These are phyloP conservation scores for Pyrrhoderma lamaoense DNA, from an alignment of 1,284 basidiomycete species.

Conservation along the genomic window DNA sequence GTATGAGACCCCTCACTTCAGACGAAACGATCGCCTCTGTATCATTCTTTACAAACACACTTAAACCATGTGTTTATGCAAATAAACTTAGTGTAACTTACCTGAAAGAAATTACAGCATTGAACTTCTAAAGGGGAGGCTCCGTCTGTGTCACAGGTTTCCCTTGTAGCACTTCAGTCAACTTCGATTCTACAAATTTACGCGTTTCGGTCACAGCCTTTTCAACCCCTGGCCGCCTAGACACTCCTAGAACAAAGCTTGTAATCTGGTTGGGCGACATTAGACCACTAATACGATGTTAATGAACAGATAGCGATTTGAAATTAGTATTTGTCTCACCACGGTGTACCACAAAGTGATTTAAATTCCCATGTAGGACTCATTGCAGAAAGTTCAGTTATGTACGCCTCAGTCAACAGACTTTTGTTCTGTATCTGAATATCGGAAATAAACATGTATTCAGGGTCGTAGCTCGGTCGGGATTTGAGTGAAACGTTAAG, in stretches of 20 bases:
- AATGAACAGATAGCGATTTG: background rate
- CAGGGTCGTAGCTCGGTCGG: slow-evolving; percentile 41
- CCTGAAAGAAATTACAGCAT: slow-evolving; percentile 44
- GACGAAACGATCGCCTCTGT: slow-evolving; percentile 25
- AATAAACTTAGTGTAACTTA: slow-evolving; percentile 22
- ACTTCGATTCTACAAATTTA: slow-evolving; percentile 44
- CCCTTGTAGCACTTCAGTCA: slow-evolving; percentile 51
- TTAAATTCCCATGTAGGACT: slow-evolving; percentile 59
- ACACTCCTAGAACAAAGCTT: slow-evolving; percentile 36
- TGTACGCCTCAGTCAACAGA: slow-evolving; percentile 31
- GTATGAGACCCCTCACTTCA: slow-evolving; percentile 40
- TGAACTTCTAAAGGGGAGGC: slow-evolving; percentile 53
- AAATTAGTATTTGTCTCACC: slow-evolving; percentile 4
- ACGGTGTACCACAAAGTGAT: background rate
- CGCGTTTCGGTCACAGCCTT: slow-evolving; percentile 34
- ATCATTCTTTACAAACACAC: slow-evolving; percentile 19
- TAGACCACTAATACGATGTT: slow-evolving; percentile 27
- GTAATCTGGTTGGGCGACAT: slow-evolving; percentile 42
- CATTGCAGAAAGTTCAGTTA: slow-evolving; percentile 52
- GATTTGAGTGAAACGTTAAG: slow-evolving; percentile 44
- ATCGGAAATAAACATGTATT: slow-evolving; percentile 47
- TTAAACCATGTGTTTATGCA: slow-evolving; percentile 5
- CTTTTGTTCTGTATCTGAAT: slow-evolving; percentile 50
- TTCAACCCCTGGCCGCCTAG: slow-evolving; percentile 32
- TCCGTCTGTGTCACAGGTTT: slow-evolving; percentile 31